Evolutionary conservation across 768 basidiomycete species (phyloP).

Genomic region (Boletus coccyginus): DNA sequence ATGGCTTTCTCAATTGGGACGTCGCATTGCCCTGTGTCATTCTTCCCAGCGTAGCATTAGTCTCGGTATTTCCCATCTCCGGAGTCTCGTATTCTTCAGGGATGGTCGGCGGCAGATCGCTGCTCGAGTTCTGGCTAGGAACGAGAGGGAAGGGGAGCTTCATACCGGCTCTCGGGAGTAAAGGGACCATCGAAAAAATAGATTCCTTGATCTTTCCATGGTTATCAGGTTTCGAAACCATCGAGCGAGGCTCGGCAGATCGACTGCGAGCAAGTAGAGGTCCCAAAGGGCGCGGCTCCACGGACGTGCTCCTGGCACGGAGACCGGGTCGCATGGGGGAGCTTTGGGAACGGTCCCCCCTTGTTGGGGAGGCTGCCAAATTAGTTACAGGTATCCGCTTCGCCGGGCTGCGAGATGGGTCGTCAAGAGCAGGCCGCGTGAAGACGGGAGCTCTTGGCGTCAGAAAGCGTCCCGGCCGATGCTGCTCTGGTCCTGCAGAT

Average conservation of each 20-base stretch:
- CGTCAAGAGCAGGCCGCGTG: slow-evolving; percentile 39
- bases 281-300: slow-evolving; percentile 30
- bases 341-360: not conserved
- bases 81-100: slow-evolving; percentile 31
- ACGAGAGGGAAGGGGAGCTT: slow-evolving; percentile 31
- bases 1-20: slow-evolving; percentile 48
- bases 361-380: slow-evolving; percentile 27
- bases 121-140: slow-evolving; percentile 17
- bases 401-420: slow-evolving; percentile 36
- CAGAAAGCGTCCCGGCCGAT: slow-evolving; percentile 14
- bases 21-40: slow-evolving; percentile 30
- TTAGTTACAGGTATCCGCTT: slow-evolving; percentile 33
- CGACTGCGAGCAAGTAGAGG: slow-evolving; percentile 21
- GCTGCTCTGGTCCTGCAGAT: slow-evolving; percentile 23
- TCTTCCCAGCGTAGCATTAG: slow-evolving; percentile 15
- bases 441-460: slow-evolving; percentile 33
- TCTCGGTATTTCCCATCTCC: slow-evolving; percentile 1
- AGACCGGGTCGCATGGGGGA: slow-evolving; percentile 19
- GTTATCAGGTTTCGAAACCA: slow-evolving; percentile 4
- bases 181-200: slow-evolving; percentile 18
- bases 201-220: slow-evolving; percentile 17
- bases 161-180: slow-evolving; percentile 3
- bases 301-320: slow-evolving; percentile 34
- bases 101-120: slow-evolving; percentile 27
- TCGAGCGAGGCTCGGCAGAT: slow-evolving; percentile 27